Conservation (phyloP, 2,329 filamentous ascomycete genomes). For the Arthroderma sp. region DNA sequence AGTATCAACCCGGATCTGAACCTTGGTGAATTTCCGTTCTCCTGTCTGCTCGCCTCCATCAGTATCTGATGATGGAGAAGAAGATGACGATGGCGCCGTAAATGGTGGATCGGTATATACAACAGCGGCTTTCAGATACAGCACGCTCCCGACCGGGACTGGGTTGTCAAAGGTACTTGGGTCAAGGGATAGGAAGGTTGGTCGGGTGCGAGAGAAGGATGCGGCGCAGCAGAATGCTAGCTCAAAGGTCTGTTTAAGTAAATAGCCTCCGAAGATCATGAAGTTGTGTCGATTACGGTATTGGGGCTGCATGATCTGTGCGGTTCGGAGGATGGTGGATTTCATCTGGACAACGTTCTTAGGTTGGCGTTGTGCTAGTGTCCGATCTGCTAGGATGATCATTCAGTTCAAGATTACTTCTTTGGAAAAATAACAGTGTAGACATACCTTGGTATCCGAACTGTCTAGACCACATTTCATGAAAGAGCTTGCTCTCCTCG, state of each 20-base stretch:
- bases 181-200: slow-evolving; percentile 59
- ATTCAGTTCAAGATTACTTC: not conserved
- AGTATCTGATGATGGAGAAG: slow-evolving; percentile 15
- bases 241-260: slow-evolving; percentile 63
- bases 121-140: slow-evolving; percentile 59
- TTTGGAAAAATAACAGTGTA: not conserved
- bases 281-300: slow-evolving; percentile 58
- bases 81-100: slow-evolving; percentile 13
- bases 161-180: slow-evolving; percentile 63
- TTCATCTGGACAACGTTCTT: slow-evolving; percentile 49
- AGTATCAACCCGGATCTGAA: slow-evolving; percentile 58
- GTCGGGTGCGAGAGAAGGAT: slow-evolving; percentile 54
- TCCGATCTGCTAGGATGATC: slow-evolving; percentile 15
- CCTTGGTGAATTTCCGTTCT: slow-evolving; percentile 42
- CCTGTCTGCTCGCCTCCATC: slow-evolving; percentile 18
- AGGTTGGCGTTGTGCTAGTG: slow-evolving; percentile 36
- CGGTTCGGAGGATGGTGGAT: slow-evolving; percentile 49
- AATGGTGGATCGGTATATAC: slow-evolving; percentile 52
- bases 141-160: slow-evolving; percentile 59
- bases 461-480: slow-evolving; percentile 59
- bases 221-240: slow-evolving; percentile 63
- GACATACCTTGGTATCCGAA: slow-evolving; percentile 45
- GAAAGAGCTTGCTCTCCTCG: slow-evolving; percentile 57
- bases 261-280: slow-evolving; percentile 67
- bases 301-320: slow-evolving; percentile 64